Conservation (phyloP, 1,139 yeast species). For the Casaregolazyma suthepensis region DNA sequence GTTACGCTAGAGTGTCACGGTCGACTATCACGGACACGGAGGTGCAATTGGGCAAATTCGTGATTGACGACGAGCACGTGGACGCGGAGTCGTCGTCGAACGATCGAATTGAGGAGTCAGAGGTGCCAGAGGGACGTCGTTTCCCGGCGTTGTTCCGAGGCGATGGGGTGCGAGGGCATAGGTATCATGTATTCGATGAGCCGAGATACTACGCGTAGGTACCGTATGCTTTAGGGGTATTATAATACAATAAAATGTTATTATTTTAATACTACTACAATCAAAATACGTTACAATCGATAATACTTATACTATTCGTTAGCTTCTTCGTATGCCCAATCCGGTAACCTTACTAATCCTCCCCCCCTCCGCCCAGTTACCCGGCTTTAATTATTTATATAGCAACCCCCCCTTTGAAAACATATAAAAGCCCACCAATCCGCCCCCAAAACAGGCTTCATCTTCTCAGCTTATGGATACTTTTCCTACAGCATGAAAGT, state of each 20-base stretch:
- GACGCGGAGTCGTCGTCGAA: conserved; percentile 37
- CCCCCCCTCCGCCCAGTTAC: not conserved
- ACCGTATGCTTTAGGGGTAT: too few species aligned
- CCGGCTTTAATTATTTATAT: not conserved
- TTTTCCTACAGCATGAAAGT: not conserved
- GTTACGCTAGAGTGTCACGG: conserved; percentile 90
- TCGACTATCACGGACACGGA: conserved; percentile 96
- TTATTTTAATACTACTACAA: not conserved
- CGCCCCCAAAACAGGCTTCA: not conserved
- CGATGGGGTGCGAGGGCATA: conserved; percentile 92
- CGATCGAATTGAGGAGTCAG: conserved; percentile 49
- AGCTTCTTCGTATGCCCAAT: too few species aligned
- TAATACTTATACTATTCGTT: too few species aligned
- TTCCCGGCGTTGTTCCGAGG: conserved; percentile 84
- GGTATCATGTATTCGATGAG: conserved; percentile 89
- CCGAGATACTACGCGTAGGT: conserved; percentile 64
- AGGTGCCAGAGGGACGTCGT: conserved; percentile 56
- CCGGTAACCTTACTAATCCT: not conserved
- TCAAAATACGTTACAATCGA: not conserved
- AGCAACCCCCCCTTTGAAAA: not conserved
- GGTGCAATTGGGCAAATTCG: conserved; percentile 89
- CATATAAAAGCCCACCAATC: not conserved
- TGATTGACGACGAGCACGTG: conserved; percentile 44
- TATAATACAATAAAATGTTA: too few species aligned
- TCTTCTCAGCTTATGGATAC: not conserved